Evolutionary conservation across 2,329 filamentous ascomycete genomes (phyloP).

Genomic region (Ophiostoma quercus): DNA sequence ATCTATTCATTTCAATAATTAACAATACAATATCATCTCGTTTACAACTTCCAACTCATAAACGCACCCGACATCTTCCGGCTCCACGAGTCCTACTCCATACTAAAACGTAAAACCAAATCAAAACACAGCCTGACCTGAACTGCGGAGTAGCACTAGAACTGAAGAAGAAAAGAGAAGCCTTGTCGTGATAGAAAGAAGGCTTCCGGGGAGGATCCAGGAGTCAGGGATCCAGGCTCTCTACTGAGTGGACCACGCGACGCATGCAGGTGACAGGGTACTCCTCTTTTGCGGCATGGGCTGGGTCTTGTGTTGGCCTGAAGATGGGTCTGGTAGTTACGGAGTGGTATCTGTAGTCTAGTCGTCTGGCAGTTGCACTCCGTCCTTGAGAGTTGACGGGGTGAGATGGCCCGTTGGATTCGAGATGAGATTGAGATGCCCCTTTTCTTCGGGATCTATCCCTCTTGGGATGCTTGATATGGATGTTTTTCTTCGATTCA

Average conservation of each 20-base stretch:
- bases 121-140: neutral
- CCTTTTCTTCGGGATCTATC: neutral
- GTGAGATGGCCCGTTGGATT: neutral
- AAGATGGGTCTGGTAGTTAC: too few species aligned
- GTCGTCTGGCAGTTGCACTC: too few species aligned
- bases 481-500: too few species aligned
- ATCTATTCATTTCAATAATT: too few species aligned
- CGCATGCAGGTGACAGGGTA: neutral
- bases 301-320: too few species aligned
- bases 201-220: conserved; percentile 2
- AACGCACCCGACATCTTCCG: neutral
- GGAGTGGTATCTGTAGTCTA: too few species aligned
- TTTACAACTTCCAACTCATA: neutral
- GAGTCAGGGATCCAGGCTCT: neutral
- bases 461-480: neutral
- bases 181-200: neutral
- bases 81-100: conserved; percentile 2
- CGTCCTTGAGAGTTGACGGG: neutral
- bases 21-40: too few species aligned
- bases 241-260: neutral
- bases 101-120: conserved; percentile 1
- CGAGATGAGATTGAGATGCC: neutral
- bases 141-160: neutral
- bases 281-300: too few species aligned
- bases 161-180: conserved; percentile 10